Evolutionary conservation across 139 green algal genomes (phyloP).

Genomic region (Tetradesmus lagerheimii): DNA sequence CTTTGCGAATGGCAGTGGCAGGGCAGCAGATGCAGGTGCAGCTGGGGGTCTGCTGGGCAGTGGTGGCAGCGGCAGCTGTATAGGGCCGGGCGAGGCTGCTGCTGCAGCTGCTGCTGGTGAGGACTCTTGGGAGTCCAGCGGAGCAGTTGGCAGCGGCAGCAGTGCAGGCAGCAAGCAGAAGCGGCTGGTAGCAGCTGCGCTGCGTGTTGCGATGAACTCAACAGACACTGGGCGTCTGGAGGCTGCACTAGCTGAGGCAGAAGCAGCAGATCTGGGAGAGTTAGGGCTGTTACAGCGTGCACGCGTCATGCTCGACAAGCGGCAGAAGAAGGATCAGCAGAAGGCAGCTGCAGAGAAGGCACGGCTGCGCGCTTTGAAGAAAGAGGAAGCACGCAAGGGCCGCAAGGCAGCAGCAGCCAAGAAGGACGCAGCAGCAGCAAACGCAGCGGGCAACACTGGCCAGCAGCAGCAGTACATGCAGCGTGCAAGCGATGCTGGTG

Average conservation of each 20-base stretch:
- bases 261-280: constrained; percentile 20
- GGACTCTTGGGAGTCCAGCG: background rate
- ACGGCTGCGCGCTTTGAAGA: background rate
- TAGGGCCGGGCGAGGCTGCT: background rate
- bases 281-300: constrained; percentile 9
- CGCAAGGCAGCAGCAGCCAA: constrained; percentile 12
- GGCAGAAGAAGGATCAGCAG: constrained; percentile 27
- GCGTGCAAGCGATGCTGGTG: background rate
- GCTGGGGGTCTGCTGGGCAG: background rate
- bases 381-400: constrained; percentile 27
- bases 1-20: background rate
- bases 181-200: constrained; percentile 25
- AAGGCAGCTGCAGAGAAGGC: constrained; percentile 32
- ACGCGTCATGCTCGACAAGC: constrained; percentile 13
- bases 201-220: constrained; percentile 33
- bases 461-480: background rate
- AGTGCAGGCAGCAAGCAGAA: constrained; percentile 20
- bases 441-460: background rate
- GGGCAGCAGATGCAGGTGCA: background rate
- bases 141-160: background rate
- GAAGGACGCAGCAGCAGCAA: constrained; percentile 28
- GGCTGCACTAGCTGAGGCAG: constrained; percentile 21
- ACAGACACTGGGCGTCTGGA: background rate
- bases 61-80: background rate
- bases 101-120: background rate